A percentile compares a stretch with the other conserved stretches of the same genome.
Conservation (phyloP, 192 early-diverging fungal genomes). For the Coemansia sp. region DNA sequence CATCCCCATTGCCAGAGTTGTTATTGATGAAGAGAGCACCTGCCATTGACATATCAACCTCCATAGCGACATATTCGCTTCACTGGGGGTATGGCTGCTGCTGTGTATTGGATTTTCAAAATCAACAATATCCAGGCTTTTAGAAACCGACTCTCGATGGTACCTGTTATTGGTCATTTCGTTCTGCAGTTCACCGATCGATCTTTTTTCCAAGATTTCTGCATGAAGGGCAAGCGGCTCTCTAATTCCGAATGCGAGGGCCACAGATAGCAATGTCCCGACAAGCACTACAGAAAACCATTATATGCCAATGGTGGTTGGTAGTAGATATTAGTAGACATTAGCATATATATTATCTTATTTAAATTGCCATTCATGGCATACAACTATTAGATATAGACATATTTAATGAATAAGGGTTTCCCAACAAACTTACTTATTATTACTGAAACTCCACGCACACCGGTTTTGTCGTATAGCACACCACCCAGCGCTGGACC, state of each 20-base stretch:
- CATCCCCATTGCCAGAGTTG: constrained; percentile 23
- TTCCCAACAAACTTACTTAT: constrained; percentile 23
- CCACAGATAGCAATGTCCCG: constrained; percentile 11
- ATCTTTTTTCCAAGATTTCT: constrained; percentile 5
- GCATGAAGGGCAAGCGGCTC: constrained; percentile 30
- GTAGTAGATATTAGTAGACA: not conserved
- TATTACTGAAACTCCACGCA: constrained; percentile 31
- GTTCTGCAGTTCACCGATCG: not conserved
- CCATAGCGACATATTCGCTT: constrained; percentile 28
- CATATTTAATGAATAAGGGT: too few relatives aligned
- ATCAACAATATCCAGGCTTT: not conserved
- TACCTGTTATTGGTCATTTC: not conserved
- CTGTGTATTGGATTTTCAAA: not conserved
- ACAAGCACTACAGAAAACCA: constrained; percentile 12
- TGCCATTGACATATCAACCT: constrained; percentile 41
- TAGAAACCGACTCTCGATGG: not conserved
- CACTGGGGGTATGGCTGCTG: too few relatives aligned
- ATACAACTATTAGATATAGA: too few relatives aligned
- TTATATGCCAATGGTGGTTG: not conserved
- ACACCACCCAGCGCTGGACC: constrained; percentile 34
- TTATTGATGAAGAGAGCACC: constrained; percentile 32
- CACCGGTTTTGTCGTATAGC: constrained; percentile 25
- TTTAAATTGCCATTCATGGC: too few relatives aligned
- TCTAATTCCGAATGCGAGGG: constrained; percentile 22
- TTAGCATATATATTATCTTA: not conserved